Evolutionary conservation across 192 early-diverging fungal species (phyloP).

Genomic region (Mortierella alpina): DNA sequence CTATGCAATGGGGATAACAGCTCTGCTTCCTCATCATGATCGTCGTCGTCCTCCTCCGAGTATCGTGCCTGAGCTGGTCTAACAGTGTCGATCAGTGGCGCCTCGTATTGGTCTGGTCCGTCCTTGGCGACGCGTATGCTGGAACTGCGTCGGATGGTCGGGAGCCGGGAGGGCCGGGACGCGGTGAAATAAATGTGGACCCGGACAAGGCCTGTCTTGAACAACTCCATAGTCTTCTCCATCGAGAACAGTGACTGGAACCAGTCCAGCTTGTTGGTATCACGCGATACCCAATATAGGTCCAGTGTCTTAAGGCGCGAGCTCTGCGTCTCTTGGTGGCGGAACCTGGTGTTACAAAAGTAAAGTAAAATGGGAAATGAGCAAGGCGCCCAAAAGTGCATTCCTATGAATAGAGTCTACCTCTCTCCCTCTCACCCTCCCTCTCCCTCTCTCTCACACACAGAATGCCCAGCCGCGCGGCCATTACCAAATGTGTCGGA

Average conservation of each 20-base stretch:
- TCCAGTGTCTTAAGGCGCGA: constrained; percentile 43
- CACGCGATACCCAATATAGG: constrained; percentile 48
- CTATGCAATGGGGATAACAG: constrained; percentile 33
- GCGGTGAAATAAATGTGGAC: constrained; percentile 53
- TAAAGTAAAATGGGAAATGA: neutral
- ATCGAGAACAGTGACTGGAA: constrained; percentile 47
- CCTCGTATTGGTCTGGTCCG: neutral
- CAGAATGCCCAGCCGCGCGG: neutral
- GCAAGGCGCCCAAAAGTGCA: neutral
- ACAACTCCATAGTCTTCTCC: constrained; percentile 49
- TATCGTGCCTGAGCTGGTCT: neutral
- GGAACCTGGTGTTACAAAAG: constrained; percentile 37
- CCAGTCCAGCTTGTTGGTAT: constrained; percentile 51
- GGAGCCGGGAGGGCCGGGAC: neutral
- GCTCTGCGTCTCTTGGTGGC: constrained; percentile 53
- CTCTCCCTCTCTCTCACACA: neutral
- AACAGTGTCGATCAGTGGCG: neutral
- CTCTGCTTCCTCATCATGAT: constrained; percentile 26
- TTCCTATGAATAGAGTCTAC: neutral
- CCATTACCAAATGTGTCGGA: constrained; percentile 70
- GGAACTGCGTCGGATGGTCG: neutral
- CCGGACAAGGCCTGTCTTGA: constrained; percentile 48
- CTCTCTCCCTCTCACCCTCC: too few relatives aligned
- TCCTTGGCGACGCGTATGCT: neutral
- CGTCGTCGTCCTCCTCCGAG: constrained; percentile 38